phyloP scores from a whole-genome alignment of 805 yeast genomes.

The Wickerhamomyces alni region DNA sequence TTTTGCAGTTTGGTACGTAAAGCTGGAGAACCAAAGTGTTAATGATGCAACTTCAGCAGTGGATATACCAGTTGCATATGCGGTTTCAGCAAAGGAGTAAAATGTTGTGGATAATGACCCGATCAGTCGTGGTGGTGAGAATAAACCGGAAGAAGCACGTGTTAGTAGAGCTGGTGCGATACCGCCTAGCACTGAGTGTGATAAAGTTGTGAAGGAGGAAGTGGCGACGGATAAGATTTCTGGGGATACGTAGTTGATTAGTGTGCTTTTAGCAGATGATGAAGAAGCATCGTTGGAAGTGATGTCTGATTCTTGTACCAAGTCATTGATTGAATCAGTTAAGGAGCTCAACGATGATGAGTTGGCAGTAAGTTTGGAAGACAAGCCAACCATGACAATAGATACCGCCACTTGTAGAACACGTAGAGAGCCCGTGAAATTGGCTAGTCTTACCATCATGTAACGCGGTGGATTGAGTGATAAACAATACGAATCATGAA shows the following conservation, averaged over 20 bases:
- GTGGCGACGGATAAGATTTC: slow-evolving; percentile 2
- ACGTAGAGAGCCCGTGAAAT: neutral
- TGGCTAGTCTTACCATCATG: no score
- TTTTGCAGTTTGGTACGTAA: slow-evolving; percentile 20
- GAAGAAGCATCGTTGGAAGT: neutral
- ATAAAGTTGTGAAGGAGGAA: slow-evolving; percentile 5
- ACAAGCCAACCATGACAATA: neutral
- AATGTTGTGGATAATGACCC: no score
- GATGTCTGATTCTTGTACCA: neutral
- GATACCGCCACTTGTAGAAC: slow-evolving; percentile 1
- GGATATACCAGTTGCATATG: slow-evolving; percentile 5
- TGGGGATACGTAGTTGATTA: slow-evolving; percentile 2
- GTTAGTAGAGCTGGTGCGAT: no score
- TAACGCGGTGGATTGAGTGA: no score
- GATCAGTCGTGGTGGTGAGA: no score
- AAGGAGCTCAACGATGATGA: neutral
- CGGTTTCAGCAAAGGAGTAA: slow-evolving; percentile 2
- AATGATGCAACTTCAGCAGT: slow-evolving; percentile 17
- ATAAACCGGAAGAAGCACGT: no score
- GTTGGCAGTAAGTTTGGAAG: neutral
- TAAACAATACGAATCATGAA: no score
- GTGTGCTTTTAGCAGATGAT: neutral
- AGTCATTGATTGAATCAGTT: neutral
- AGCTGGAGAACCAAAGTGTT: slow-evolving; percentile 18
- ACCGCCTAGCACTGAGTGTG: slow-evolving; percentile 7